phyloP scores from a whole-genome alignment of 306 rosid species.

The Mucuna pruriens region DNA sequence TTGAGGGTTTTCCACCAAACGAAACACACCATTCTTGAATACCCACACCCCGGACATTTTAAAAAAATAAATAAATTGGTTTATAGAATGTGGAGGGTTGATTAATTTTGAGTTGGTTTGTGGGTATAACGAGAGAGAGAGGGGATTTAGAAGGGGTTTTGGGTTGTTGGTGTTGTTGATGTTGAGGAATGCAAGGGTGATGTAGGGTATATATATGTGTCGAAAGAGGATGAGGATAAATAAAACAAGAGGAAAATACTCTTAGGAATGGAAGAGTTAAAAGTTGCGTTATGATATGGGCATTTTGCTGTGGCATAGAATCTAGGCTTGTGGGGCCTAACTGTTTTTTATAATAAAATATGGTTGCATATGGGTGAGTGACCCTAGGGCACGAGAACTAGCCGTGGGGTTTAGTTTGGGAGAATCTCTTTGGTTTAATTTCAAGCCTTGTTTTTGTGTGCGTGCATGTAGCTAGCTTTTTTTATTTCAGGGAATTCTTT shows the following conservation, averaged over 20 bases:
- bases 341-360: slow-evolving; percentile 40
- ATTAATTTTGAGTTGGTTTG: neutral
- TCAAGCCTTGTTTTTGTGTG: slow-evolving; percentile 27
- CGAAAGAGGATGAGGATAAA: slow-evolving; percentile 36
- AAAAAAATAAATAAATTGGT: too few species aligned
- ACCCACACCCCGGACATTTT: slow-evolving; percentile 95
- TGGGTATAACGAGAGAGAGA: neutral
- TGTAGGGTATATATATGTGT: slow-evolving; percentile 57
- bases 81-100: neutral
- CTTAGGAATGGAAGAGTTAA: slow-evolving; percentile 45
- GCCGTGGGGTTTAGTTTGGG: slow-evolving; percentile 49
- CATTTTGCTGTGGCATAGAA: slow-evolving; percentile 69
- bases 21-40: slow-evolving; percentile 76
- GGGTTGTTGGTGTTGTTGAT: slow-evolving; percentile 43
- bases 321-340: slow-evolving; percentile 77
- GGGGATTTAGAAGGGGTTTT: neutral
- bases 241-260: slow-evolving; percentile 67
- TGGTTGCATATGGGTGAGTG: slow-evolving; percentile 57
- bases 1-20: slow-evolving; percentile 73
- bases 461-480: slow-evolving; percentile 32
- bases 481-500: neutral
- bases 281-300: slow-evolving; percentile 36
- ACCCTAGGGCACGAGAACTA: slow-evolving; percentile 62
- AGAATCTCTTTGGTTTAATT: slow-evolving; percentile 51
- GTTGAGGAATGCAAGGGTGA: slow-evolving; percentile 39